Conservation (phyloP, 169 alveolate species). For the Cryptosporidium viatorum region DNA sequence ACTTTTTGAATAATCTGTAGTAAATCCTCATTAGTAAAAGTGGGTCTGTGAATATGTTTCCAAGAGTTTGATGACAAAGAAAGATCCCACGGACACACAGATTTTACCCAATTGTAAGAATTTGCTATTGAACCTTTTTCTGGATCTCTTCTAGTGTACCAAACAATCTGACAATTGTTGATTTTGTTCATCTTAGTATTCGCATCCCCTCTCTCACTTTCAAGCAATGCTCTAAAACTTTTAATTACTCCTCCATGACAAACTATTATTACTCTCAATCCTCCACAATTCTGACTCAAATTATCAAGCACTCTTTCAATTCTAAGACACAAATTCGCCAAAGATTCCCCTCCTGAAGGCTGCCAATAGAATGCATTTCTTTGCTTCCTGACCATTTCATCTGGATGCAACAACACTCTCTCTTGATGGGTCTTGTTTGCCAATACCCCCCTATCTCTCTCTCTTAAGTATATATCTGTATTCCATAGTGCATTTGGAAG, state of each 20-base stretch:
- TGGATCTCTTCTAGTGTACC: slow-evolving; percentile 81
- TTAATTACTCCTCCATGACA: slow-evolving; percentile 83
- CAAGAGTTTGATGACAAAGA: slow-evolving; percentile 75
- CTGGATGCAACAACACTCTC: slow-evolving; percentile 75
- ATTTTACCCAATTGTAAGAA: slow-evolving; percentile 78
- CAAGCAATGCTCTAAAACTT: slow-evolving; percentile 80
- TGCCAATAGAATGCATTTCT: slow-evolving; percentile 81
- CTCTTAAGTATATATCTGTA: slow-evolving; percentile 78
- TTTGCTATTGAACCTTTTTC: slow-evolving; percentile 74
- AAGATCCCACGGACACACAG: slow-evolving; percentile 81
- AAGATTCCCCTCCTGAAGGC: slow-evolving; percentile 78
- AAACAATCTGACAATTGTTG: slow-evolving; percentile 79
- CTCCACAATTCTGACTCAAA: slow-evolving; percentile 76
- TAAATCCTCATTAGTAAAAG: slow-evolving; percentile 78
- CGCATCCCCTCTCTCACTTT: slow-evolving; percentile 72
- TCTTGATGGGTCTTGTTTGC: slow-evolving; percentile 80
- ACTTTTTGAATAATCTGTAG: slow-evolving; percentile 73
- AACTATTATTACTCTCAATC: slow-evolving; percentile 80
- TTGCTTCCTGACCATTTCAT: slow-evolving; percentile 78
- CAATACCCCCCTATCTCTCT: slow-evolving; percentile 81
- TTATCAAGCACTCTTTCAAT: slow-evolving; percentile 78
- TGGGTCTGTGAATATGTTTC: slow-evolving; percentile 76
- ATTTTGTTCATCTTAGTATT: slow-evolving; percentile 76
- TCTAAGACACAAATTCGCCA: slow-evolving; percentile 80
- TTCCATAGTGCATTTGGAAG: slow-evolving; percentile 80